A percentile compares a stretch with the other conserved stretches of the same genome.
Conservation (phyloP, 495 filamentous ascomycete species). For the Aspergillus bridgeri region DNA sequence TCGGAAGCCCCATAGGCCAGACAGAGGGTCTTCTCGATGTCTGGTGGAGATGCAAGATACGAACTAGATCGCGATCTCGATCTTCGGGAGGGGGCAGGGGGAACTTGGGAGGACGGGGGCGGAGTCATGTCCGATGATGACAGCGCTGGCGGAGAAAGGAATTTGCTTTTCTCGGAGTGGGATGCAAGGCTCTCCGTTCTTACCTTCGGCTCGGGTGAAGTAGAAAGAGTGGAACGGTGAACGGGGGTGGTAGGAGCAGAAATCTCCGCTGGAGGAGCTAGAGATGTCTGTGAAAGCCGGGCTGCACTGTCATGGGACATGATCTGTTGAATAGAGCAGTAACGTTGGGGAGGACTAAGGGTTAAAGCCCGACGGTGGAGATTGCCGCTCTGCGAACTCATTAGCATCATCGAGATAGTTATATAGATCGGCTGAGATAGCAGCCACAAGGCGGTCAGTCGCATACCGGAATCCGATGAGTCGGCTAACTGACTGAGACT, state of each 20-base stretch:
- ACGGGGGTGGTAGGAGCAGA: conserved; percentile 34
- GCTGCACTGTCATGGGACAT: conserved; percentile 38
- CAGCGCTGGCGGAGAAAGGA: conserved; percentile 37
- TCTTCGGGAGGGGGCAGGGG: conserved; percentile 36
- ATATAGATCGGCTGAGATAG: conserved; percentile 15
- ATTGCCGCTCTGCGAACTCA: conserved; percentile 23
- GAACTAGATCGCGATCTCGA: conserved; percentile 42
- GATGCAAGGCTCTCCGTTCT: conserved; percentile 26
- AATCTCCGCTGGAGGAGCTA: conserved; percentile 42
- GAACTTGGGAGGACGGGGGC: conserved; percentile 69
- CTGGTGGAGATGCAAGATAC: conserved; percentile 54
- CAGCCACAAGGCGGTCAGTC: conserved; percentile 20
- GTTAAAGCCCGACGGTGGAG: conserved; percentile 20
- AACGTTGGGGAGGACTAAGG: conserved; percentile 6
- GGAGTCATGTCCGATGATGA: conserved; percentile 61
- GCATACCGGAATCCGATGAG: conserved; percentile 28
- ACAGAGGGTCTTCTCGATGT: conserved; percentile 53
- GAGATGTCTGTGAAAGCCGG: conserved; percentile 32
- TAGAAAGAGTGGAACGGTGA: conserved; percentile 36
- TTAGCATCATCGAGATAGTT: conserved; percentile 1
- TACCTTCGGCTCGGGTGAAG: conserved; percentile 39
- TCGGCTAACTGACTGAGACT: neutral
- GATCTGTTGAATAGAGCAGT: conserved; percentile 10
- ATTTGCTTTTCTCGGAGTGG: conserved; percentile 32
- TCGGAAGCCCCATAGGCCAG: conserved; percentile 47